These are phyloP conservation scores for Lyophyllum atratum DNA, from an alignment of 768 basidiomycete species.

Conservation along the genomic window DNA sequence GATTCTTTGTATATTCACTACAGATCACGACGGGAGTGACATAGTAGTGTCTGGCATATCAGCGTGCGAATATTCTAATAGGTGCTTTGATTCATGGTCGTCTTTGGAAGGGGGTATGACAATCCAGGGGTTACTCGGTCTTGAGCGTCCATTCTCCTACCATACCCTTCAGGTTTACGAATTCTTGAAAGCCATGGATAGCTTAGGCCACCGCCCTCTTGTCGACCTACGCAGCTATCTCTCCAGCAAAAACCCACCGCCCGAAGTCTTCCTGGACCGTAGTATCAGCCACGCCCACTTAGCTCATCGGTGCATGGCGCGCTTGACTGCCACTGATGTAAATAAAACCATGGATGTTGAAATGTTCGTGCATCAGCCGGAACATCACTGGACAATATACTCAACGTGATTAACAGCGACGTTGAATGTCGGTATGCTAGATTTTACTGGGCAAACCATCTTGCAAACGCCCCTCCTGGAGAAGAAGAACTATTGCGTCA, in stretches of 20 bases:
- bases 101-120: background rate
- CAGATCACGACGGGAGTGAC: no score
- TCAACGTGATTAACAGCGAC: background rate
- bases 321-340: background rate
- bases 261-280: background rate
- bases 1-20: background rate
- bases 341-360: background rate
- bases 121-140: background rate
- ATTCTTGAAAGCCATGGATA: background rate
- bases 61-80: no score
- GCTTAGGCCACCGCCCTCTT: background rate
- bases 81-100: no score
- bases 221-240: background rate
- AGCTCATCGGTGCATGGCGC: background rate
- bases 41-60: no score
- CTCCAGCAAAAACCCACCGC: background rate
- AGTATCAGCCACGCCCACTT: background rate
- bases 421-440: background rate
- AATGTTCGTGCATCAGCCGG: background rate
- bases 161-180: background rate
- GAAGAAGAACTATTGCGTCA: background rate
- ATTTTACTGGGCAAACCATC: background rate
- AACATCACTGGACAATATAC: background rate
- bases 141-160: background rate
- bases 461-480: background rate